Evolutionary conservation across 768 basidiomycete species (phyloP).

Genomic region (Naganishia onofrii): DNA sequence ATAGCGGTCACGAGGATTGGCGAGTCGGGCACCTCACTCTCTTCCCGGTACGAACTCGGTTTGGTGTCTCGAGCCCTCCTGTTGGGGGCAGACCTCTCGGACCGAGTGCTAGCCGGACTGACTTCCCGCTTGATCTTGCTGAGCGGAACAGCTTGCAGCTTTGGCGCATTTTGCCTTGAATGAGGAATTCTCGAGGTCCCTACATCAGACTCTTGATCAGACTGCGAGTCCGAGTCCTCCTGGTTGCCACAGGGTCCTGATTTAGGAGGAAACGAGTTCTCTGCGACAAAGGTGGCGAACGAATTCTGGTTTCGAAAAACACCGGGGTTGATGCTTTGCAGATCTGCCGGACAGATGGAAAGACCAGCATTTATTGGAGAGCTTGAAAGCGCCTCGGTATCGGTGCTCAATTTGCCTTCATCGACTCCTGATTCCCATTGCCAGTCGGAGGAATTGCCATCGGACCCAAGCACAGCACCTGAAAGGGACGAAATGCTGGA

Average conservation of each 20-base stretch:
- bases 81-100: not conserved
- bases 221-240: not conserved
- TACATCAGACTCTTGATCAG: not conserved
- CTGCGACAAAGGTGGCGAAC: not conserved
- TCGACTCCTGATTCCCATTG: slow-evolving; percentile 20
- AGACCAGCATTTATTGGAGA: slow-evolving; percentile 11
- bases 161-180: not conserved
- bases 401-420: not conserved
- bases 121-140: not conserved
- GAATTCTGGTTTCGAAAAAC: not conserved
- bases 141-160: not conserved
- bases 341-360: slow-evolving; percentile 21
- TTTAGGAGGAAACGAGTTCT: not conserved
- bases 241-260: not conserved
- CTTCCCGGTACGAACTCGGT: not conserved
- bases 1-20: slow-evolving; percentile 29
- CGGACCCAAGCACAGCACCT: not conserved
- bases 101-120: not conserved
- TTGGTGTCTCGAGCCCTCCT: not conserved
- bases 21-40: slow-evolving; percentile 14
- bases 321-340: slow-evolving; percentile 12
- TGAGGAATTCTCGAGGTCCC: not conserved
- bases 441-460: slow-evolving; percentile 21
- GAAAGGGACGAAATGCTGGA: slow-evolving; percentile 24
- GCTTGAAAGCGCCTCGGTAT: slow-evolving; percentile 6